These are phyloP conservation scores for Candida endomychidarum DNA, from an alignment of 805 yeast species.

Conservation along the genomic window DNA sequence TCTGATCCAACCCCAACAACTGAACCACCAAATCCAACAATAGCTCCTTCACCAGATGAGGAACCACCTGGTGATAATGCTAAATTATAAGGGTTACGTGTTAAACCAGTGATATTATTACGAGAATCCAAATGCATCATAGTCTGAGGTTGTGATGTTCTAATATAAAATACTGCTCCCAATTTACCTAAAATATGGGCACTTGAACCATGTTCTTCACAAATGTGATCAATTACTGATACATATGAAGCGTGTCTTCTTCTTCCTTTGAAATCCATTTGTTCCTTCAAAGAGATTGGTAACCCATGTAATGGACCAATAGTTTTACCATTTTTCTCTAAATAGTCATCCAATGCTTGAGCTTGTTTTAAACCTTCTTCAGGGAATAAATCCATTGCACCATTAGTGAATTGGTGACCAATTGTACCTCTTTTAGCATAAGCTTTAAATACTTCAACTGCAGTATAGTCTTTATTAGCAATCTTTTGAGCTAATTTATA, in stretches of 20 bases:
- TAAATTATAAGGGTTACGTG: conserved; percentile 40
- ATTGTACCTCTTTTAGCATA: conserved; percentile 43
- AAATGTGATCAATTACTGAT: conserved; percentile 29
- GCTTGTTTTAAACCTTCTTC: conserved; percentile 62
- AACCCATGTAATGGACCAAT: conserved; percentile 68
- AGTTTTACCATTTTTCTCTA: conserved; percentile 43
- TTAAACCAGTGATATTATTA: conserved; percentile 39
- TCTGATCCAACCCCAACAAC: conserved; percentile 43
- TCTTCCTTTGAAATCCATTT: conserved; percentile 34
- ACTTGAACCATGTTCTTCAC: conserved; percentile 30
- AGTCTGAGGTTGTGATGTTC: conserved; percentile 46
- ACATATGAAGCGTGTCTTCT: conserved; percentile 43
- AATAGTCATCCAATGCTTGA: conserved; percentile 52
- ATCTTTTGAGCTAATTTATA: conserved; percentile 26
- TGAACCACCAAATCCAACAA: conserved; percentile 43
- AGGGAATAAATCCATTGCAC: conserved; percentile 47
- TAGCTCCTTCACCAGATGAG: conserved; percentile 45
- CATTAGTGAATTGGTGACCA: conserved; percentile 45
- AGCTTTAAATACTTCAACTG: conserved; percentile 42
- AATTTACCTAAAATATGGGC: conserved; percentile 34
- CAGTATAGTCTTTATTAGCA: conserved; percentile 31
- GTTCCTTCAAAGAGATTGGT: conserved; percentile 62
- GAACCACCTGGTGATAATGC: conserved; percentile 44
- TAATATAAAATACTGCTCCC: conserved; percentile 45
- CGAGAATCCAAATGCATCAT: conserved; percentile 45